A percentile compares a stretch with the other conserved stretches of the same genome.
Evolutionary conservation across 192 early-diverging fungal genomes (phyloP).

Genomic region (Pilaira anomala): DNA sequence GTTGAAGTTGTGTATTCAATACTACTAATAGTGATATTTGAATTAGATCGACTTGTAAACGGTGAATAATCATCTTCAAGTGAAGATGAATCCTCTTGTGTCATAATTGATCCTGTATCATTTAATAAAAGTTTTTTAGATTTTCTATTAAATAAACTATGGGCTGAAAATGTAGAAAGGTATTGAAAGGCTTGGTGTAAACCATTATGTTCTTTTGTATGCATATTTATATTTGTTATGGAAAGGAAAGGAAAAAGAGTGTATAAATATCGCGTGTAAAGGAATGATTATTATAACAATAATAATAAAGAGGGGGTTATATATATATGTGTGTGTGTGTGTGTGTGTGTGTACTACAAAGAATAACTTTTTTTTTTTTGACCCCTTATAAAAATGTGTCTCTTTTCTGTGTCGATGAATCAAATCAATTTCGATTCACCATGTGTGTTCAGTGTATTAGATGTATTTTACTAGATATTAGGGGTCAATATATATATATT

Average conservation of each 20-base stretch:
- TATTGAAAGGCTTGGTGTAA: slow-evolving; percentile 7
- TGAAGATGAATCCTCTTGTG: slow-evolving; percentile 7
- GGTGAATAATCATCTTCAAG: slow-evolving; percentile 10
- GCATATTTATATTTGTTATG: neutral
- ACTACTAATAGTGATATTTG: slow-evolving; percentile 9
- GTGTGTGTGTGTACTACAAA: too few relatives aligned
- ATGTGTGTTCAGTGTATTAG: too few relatives aligned
- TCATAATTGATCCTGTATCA: neutral
- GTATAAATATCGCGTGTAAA: neutral
- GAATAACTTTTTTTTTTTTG: too few relatives aligned
- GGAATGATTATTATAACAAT: neutral
- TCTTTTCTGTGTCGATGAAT: too few relatives aligned
- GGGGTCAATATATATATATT: too few relatives aligned
- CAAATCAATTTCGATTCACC: too few relatives aligned
- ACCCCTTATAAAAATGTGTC: too few relatives aligned
- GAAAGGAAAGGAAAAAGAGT: neutral
- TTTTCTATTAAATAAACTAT: slow-evolving; percentile 11
- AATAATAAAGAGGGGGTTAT: neutral
- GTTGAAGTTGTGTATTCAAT: neutral
- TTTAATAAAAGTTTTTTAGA: neutral
- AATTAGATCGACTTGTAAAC: slow-evolving; percentile 3
- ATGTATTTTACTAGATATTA: too few relatives aligned
- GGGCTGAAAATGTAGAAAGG: slow-evolving; percentile 3
- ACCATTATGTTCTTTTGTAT: neutral
- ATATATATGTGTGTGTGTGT: too few relatives aligned